phyloP scores from a whole-genome alignment of 768 basidiomycete genomes.

The Lentinula raphanica region DNA sequence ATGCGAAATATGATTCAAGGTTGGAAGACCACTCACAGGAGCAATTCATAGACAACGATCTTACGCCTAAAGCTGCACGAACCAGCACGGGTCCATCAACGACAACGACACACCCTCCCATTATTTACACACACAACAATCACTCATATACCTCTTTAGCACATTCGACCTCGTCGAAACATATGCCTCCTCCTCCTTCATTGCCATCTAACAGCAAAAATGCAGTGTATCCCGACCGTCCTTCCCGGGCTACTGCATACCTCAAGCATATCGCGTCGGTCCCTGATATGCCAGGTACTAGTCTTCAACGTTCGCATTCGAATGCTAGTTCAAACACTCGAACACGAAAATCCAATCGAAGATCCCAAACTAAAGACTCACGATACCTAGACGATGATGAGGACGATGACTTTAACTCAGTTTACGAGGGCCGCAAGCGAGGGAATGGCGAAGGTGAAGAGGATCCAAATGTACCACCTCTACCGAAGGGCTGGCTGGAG shows the following conservation, averaged over 20 bases:
- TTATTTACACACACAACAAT: neutral
- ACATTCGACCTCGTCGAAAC: neutral
- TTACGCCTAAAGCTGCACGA: neutral
- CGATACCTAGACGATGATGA: constrained; percentile 22
- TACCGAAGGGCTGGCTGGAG: constrained; percentile 68
- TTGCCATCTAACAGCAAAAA: constrained; percentile 6
- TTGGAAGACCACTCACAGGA: neutral
- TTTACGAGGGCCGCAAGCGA: constrained; percentile 5
- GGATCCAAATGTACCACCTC: constrained; percentile 36
- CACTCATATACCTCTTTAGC: constrained; percentile 2
- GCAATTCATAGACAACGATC: neutral
- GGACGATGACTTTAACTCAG: constrained; percentile 14
- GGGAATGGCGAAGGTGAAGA: constrained; percentile 27
- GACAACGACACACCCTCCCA: neutral
- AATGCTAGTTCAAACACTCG: constrained; percentile 22
- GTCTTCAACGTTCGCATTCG: constrained; percentile 27
- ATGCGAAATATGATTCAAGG: neutral
- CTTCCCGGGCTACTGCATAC: constrained; percentile 59
- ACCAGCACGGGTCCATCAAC: neutral
- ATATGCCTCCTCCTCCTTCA: neutral
- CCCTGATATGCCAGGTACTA: constrained; percentile 29
- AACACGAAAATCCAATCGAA: neutral
- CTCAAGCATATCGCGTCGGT: constrained; percentile 71
- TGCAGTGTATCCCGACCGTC: constrained; percentile 28
- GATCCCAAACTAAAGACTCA: neutral